Evolutionary conservation across 768 basidiomycete species (phyloP), one percentile per base, ranked within the genome.

Genomic region (Fomitopsis serialis): DNA sequence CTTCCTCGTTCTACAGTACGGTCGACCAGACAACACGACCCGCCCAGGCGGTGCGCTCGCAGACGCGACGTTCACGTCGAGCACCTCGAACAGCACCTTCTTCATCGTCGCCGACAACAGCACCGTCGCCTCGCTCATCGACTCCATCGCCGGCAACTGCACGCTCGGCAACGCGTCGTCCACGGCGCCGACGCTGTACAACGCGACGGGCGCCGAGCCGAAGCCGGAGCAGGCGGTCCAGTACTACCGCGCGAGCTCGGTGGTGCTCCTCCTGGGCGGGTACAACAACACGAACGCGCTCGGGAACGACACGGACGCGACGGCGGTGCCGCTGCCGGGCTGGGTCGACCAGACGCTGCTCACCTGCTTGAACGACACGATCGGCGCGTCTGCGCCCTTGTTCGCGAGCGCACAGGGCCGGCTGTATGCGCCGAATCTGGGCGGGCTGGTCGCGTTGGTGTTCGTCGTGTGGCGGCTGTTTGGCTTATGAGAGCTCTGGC

Each of bases 211-310:
- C 32, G 35, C 43, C 23, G 50, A 63, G 40, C 63, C 63, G 23
- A 56, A 54, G 17, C 66, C 69, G 0, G 63, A 68, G 40, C 63
- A 66, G 44, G 56, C 17, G 60, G 57, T 22, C 58, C 79, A 87
- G 54, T 88, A 87, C 64, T 88, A 83, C 61, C 81, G 85, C 27
- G 79, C 83, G 1, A 84, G 82, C 61, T 84, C 77, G 43, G 74
- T 85, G 32, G 78, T 76, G 2, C 71, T 87, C 21, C 77, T 82
- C 1, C 69, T 87, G 2, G 81, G 87, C 52, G 80, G 80, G 0
- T 88, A 87, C 62, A 86, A 87, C 60, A 78, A 87, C 56, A 81
- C 82, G 0, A 79, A 74, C 6, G 76, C 71, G 2, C 65, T 80
- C 22, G 59, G 54, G 24, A 70, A 80, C 21, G 29, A 32, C 29